These are phyloP conservation scores for Blastocystis sp. DNA, from an alignment of 352 stramenopile genomes.

Conservation along the genomic window DNA sequence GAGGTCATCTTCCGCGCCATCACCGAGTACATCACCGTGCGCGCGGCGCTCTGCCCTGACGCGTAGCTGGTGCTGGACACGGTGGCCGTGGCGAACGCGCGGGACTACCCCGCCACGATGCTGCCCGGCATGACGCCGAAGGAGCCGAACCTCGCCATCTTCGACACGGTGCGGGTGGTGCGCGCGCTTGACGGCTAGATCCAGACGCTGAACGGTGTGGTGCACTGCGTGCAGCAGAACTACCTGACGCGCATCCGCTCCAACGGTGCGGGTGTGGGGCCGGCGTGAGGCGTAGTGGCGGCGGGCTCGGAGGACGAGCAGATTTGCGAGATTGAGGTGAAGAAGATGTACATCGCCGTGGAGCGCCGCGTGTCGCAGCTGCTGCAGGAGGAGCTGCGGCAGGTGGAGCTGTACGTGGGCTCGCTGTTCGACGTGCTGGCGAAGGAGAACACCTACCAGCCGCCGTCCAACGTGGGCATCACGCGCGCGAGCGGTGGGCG, in stretches of 20 bases:
- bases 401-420: slow-evolving; percentile 31
- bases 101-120: slow-evolving; percentile 36
- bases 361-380: slow-evolving; percentile 31
- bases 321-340: slow-evolving; percentile 61
- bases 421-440: slow-evolving; percentile 16
- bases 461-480: slow-evolving; percentile 39
- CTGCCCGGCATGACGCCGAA: slow-evolving; percentile 12
- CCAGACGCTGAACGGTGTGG: slow-evolving; percentile 55
- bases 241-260: slow-evolving; percentile 54
- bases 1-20: slow-evolving; percentile 50
- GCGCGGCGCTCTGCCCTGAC: neutral
- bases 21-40: slow-evolving; percentile 22
- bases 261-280: neutral
- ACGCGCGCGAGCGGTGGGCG: slow-evolving; percentile 21
- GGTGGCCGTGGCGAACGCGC: neutral
- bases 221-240: slow-evolving; percentile 67
- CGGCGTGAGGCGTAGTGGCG: neutral
- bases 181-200: neutral
- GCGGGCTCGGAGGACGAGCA: slow-evolving; percentile 38
- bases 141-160: neutral
- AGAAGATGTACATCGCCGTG: slow-evolving; percentile 53
- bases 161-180: slow-evolving; percentile 10
- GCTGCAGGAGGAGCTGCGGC: slow-evolving; percentile 27
- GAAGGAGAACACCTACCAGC: slow-evolving; percentile 58
- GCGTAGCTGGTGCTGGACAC: slow-evolving; percentile 40